Conservation (phyloP, 2,329 filamentous ascomycete species). For the Spiromastix sp. region DNA sequence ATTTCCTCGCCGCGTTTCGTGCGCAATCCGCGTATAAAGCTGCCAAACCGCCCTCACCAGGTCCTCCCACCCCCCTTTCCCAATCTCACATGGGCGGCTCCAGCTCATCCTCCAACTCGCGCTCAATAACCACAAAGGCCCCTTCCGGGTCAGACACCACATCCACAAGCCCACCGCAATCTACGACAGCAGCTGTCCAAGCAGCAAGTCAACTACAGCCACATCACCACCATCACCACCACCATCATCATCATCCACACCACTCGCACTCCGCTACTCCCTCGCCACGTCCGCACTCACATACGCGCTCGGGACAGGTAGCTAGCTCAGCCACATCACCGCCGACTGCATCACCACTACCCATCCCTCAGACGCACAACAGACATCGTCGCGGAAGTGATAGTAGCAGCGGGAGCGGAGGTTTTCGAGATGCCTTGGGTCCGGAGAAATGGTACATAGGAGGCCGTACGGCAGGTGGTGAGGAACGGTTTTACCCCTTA, state of each 20-base stretch:
- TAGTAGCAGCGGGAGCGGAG: conserved; percentile 36
- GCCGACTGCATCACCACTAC: conserved; percentile 26
- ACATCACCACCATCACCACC: conserved; percentile 30
- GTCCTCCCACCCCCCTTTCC: conserved; percentile 18
- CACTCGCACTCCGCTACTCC: conserved; percentile 16
- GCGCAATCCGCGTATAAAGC: conserved; percentile 53
- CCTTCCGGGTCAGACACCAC: conserved; percentile 10
- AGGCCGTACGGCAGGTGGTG: conserved; percentile 35
- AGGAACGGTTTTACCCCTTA: conserved; percentile 39
- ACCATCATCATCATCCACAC: conserved; percentile 29
- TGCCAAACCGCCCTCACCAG: conserved; percentile 30
- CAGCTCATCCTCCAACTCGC: conserved; percentile 31
- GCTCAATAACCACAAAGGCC: conserved; percentile 40
- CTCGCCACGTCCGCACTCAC: conserved; percentile 14
- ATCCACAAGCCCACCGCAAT: conserved; percentile 11
- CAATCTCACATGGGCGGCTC: conserved; percentile 24
- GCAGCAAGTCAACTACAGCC: conserved; percentile 23
- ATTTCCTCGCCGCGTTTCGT: conserved; percentile 58
- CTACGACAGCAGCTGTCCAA: conserved; percentile 27
- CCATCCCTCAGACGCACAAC: conserved; percentile 23
- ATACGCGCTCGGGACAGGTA: conserved; percentile 11
- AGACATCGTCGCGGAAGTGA: conserved; percentile 38
- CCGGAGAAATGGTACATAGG: conserved; percentile 44
- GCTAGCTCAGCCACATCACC: conserved; percentile 20
- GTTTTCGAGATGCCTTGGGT: conserved; percentile 37